Conservation (phyloP, 1,139 yeast species). For the Sugiyamaella sp. region DNA sequence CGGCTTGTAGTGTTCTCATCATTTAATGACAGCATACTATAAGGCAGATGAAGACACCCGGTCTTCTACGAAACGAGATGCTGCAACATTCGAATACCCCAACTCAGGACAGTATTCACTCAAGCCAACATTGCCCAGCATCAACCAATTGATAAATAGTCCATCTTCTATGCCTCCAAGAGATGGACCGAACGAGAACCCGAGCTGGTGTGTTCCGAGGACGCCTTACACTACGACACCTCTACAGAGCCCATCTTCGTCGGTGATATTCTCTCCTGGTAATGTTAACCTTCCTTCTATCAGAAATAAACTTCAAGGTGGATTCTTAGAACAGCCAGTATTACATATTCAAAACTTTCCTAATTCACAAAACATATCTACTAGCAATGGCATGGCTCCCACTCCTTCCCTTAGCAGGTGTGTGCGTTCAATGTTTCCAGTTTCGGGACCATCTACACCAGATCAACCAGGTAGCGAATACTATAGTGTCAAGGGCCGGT, state of each 20-base stretch:
- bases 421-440: not conserved
- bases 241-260: conserved; percentile 20
- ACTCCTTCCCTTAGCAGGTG: not conserved
- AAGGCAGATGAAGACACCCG: conserved; percentile 3
- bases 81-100: not conserved
- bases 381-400: not conserved
- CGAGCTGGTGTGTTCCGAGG: conserved; percentile 14
- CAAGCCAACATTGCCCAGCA: conserved; percentile 16
- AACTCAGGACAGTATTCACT: not conserved
- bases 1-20: not conserved
- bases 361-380: conserved; percentile 8
- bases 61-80: conserved; percentile 9
- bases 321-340: not conserved
- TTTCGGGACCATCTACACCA: conserved; percentile 3
- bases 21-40: conserved; percentile 5
- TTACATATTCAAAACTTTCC: conserved; percentile 5
- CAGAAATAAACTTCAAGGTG: conserved; percentile 17
- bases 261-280: conserved; percentile 14
- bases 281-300: conserved; percentile 21
- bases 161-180: not conserved
- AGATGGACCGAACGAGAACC: not conserved
- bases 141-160: conserved; percentile 12
- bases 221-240: conserved; percentile 16
- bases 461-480: not conserved
- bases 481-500: conserved; percentile 1